Evolutionary conservation across 75 land plant genomes (phyloP), one percentile per base, ranked within the genome.

Genomic region (Cupressus sempervirens): DNA sequence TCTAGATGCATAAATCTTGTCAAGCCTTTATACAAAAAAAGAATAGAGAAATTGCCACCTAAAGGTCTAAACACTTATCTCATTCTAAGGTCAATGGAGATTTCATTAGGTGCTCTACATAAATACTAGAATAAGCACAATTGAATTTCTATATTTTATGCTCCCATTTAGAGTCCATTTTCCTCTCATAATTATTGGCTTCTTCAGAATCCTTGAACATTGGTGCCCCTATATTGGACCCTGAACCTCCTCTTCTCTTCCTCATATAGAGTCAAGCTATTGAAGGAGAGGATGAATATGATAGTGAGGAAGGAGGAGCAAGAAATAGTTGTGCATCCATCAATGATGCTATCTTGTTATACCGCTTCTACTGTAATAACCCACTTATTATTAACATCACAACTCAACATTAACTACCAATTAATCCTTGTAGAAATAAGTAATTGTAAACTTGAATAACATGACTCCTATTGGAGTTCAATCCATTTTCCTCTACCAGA

Each of bases 321-420:
- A n/a, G n/a, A n/a, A n/a, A n/a, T n/a, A n/a, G n/a, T n/a, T n/a
- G n/a, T n/a, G n/a, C 40, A 38, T 38, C 79, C 26, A 36, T 41
- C 79, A 76, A 38, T 23, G 45, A 76, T 0, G 20, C 45, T 40
- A 76, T 35, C 40, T 76, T 29, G 8, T 32, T 18, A 16, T 7
- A 18, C 45, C 40, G 40, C 79, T 15, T 76, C 79, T 76, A 45
- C 40, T 76, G 79, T 26, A 76, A 76, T 38, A 77, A 26, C 45
- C 46, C 81, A 30, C 34, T 70, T 58, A 58, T 58, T 35, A 75
- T 75, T 77, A 48, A 77, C 48, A 77, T 77, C 81, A 77, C 48
- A 77, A 3, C 4, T 43, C 43, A 77, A 77, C 30, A 70, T 30
- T 70, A 70, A 23, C 46, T 77, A 20, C 26, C 50, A 77, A 77